Percentiles rank a stretch among this genome's conserved stretches.
These are phyloP conservation scores for Stagonosporopsis chrysanthemi DNA, from an alignment of 2,329 filamentous ascomycete species.

Conservation along the genomic window DNA sequence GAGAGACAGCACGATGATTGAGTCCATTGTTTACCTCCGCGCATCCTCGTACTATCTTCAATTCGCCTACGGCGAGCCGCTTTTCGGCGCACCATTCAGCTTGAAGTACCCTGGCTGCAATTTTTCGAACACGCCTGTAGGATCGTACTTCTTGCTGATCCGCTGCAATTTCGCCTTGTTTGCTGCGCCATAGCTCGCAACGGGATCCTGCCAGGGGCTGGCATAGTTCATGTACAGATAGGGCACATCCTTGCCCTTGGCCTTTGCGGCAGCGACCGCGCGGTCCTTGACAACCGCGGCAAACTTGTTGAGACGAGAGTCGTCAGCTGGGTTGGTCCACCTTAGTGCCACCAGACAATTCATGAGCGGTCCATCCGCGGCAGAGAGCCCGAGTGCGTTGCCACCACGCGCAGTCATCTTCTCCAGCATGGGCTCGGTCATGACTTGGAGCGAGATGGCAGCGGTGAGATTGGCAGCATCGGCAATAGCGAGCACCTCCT, in stretches of 20 bases:
- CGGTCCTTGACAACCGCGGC: slow-evolving; percentile 26
- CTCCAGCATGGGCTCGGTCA: slow-evolving; percentile 33
- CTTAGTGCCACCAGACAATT: slow-evolving; percentile 24
- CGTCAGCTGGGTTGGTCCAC: slow-evolving; percentile 36
- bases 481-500: slow-evolving; percentile 26
- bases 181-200: slow-evolving; percentile 52
- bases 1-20: background rate
- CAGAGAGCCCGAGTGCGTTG: slow-evolving; percentile 40
- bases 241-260: slow-evolving; percentile 8
- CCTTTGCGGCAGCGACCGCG: slow-evolving; percentile 13
- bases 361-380: slow-evolving; percentile 30
- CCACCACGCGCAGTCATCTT: slow-evolving; percentile 34
- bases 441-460: slow-evolving; percentile 35
- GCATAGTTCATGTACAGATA: slow-evolving; percentile 59
- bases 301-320: slow-evolving; percentile 30
- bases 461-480: slow-evolving; percentile 31
- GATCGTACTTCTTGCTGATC: slow-evolving; percentile 32
- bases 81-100: slow-evolving; percentile 25
- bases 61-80: background rate
- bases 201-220: slow-evolving; percentile 51
- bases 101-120: slow-evolving; percentile 36
- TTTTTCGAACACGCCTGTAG: slow-evolving; percentile 28
- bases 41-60: background rate
- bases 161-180: slow-evolving; percentile 41
- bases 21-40: background rate